These are phyloP conservation scores for Fragaria vesca DNA, from an alignment of 306 rosid species.

Conservation along the genomic window DNA sequence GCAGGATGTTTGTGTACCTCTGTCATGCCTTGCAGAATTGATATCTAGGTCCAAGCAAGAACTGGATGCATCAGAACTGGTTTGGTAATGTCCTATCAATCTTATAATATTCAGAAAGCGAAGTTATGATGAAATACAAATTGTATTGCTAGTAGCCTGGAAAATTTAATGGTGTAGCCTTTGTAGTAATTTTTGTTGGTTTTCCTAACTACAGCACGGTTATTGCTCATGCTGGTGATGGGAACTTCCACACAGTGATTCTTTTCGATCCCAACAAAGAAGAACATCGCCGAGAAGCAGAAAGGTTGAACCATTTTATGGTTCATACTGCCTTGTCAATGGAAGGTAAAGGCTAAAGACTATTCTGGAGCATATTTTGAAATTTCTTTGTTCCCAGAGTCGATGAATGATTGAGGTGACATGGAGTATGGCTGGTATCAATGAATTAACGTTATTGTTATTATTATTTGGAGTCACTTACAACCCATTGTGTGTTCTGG, in stretches of 20 bases:
- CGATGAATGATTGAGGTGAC: background rate
- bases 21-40: slow-evolving; percentile 82
- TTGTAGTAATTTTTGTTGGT: slow-evolving; percentile 2
- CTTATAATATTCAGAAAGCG: background rate
- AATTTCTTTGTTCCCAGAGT: background rate
- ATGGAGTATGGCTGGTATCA: background rate
- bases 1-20: slow-evolving; percentile 95
- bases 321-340: slow-evolving; percentile 78
- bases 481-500: background rate
- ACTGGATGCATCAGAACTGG: slow-evolving; percentile 74
- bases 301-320: slow-evolving; percentile 80
- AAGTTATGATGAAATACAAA: background rate
- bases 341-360: slow-evolving; percentile 58
- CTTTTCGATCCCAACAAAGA: slow-evolving; percentile 73
- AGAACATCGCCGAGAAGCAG: slow-evolving; percentile 73
- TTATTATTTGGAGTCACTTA: background rate
- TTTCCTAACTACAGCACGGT: slow-evolving; percentile 62
- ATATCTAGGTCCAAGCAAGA: slow-evolving; percentile 76
- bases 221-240: slow-evolving; percentile 95
- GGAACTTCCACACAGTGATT: slow-evolving; percentile 86
- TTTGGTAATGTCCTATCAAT: slow-evolving; percentile 58
- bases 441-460: background rate
- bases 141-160: background rate
- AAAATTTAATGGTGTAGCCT: background rate
- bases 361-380: background rate